Evolutionary conservation across 257 asterid genomes (phyloP).

Genomic region (Fraxinus cuspidata): DNA sequence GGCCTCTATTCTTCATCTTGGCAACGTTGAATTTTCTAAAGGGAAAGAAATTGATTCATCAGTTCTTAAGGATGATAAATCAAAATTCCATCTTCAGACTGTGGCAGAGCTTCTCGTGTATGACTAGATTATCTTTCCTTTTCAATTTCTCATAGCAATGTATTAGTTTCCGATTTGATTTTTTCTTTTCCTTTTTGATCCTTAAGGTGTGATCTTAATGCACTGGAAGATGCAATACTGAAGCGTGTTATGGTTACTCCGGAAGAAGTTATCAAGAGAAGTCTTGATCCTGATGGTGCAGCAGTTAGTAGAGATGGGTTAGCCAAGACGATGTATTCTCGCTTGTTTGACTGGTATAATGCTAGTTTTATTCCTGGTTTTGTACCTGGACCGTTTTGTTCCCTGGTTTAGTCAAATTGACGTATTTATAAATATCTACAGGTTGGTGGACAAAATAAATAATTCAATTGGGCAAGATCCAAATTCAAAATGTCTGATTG

Average conservation of each 20-base stretch:
- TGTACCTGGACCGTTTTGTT: slow-evolving; percentile 13
- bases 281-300: slow-evolving; percentile 95
- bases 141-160: slow-evolving; percentile 14
- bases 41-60: slow-evolving; percentile 87
- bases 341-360: slow-evolving; percentile 87
- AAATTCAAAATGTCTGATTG: slow-evolving; percentile 74
- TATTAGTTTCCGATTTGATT: slow-evolving; percentile 27
- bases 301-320: slow-evolving; percentile 85
- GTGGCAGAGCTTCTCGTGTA: slow-evolving; percentile 95
- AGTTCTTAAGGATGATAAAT: slow-evolving; percentile 80
- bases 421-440: slow-evolving; percentile 35
- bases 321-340: slow-evolving; percentile 87
- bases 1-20: slow-evolving; percentile 92
- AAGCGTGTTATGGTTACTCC: slow-evolving; percentile 98
- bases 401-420: slow-evolving; percentile 26
- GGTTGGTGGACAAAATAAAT: slow-evolving; percentile 96
- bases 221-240: slow-evolving; percentile 83
- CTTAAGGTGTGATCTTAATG: slow-evolving; percentile 71
- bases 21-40: slow-evolving; percentile 78
- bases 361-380: slow-evolving; percentile 19
- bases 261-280: slow-evolving; percentile 97
- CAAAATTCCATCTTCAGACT: slow-evolving; percentile 82
- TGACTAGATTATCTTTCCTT: slow-evolving; percentile 25
- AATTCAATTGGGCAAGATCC: slow-evolving; percentile 93
- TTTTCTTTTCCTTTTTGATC: neutral